A percentile compares a stretch with the other conserved stretches of the same genome.
These are phyloP conservation scores for Arthrobotrys conoides DNA, from an alignment of 2,329 filamentous ascomycete genomes.

Conservation along the genomic window DNA sequence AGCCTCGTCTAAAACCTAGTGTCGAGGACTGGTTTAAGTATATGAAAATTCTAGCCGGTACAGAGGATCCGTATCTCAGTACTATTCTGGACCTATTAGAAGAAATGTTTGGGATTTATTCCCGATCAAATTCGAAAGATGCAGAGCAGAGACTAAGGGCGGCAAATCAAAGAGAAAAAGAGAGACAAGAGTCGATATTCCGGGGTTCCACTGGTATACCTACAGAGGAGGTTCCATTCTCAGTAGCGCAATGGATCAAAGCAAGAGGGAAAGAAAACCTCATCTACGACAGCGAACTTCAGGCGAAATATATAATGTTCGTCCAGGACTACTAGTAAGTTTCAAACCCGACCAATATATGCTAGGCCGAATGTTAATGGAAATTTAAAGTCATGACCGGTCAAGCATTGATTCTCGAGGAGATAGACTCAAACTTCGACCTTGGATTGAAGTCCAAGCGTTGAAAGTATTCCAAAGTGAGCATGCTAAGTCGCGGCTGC, in stretches of 20 bases:
- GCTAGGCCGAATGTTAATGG: not conserved
- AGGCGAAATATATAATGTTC: constrained; percentile 43
- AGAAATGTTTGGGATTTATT: constrained; percentile 49
- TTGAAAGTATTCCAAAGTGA: constrained; percentile 51
- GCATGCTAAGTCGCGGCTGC: constrained; percentile 29
- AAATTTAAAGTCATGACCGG: constrained; percentile 21
- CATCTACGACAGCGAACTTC: constrained; percentile 41
- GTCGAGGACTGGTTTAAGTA: constrained; percentile 50
- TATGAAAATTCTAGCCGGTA: constrained; percentile 37
- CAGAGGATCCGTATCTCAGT: constrained; percentile 40
- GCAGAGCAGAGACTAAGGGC: constrained; percentile 31
- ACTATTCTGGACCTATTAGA: constrained; percentile 36
- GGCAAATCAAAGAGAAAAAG: constrained; percentile 50
- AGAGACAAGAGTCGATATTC: constrained; percentile 23
- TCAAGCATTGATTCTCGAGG: constrained; percentile 28
- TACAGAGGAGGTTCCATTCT: constrained; percentile 34
- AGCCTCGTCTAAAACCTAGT: constrained; percentile 35
- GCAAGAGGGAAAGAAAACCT: constrained; percentile 38
- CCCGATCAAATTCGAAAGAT: constrained; percentile 38
- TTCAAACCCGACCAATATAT: too few species aligned
- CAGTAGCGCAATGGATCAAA: constrained; percentile 28
- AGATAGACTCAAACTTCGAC: constrained; percentile 33
- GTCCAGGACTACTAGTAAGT: constrained; percentile 47
- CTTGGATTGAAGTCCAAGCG: constrained; percentile 41
- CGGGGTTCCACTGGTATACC: constrained; percentile 18